Evolutionary conservation across 331 rosid species (phyloP), one percentile per base, ranked within the genome.

Genomic region (Ulmus americana): DNA sequence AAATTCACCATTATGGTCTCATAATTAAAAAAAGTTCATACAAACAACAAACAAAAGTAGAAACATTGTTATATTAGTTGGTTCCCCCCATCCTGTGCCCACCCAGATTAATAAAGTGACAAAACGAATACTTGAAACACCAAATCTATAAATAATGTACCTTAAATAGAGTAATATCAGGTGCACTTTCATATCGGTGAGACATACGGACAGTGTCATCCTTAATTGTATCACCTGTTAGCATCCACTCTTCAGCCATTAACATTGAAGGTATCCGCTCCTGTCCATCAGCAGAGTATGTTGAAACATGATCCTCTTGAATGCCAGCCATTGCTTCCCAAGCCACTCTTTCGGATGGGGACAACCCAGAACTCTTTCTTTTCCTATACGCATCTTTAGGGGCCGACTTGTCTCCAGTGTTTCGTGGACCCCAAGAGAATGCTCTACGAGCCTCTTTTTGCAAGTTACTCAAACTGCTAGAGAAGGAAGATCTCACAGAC

Each of bases 251-350:
- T 82, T 92, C 98, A 12, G 95, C 68, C 73, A 92, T 86, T 22
- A 90, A 86, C 78, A 92, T 82, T 7, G 96, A 74, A 72, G 94
- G 95, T 63, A 89, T 87, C 12, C 96, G 86, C 57, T 89, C 98
- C 81, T 92, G 98, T 77, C 96, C 98, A 71, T 92, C 98, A 57
- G 79, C 58, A 72, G 94, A 80, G 85, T 77, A 77, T 39, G 90
- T 68, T 64, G 87, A 88, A 76, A 79, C 76, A 56, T 75, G 86
- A 76, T 92, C 98, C 87, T 92, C 98, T 69, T 86, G 90, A 75
- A 92, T 92, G 59, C 98, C 98, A 71, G 98, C 77, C 98, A 92
- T 92, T 40, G 94, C 95, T 81, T 92, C 98, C 98, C 98, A 92
- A 65, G 96, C 81, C 76, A 85, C 95, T 82, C 88, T 86, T 61